phyloP scores from a whole-genome alignment of 1,139 yeast genomes.

The Scheffersomyces cryptocercus region DNA sequence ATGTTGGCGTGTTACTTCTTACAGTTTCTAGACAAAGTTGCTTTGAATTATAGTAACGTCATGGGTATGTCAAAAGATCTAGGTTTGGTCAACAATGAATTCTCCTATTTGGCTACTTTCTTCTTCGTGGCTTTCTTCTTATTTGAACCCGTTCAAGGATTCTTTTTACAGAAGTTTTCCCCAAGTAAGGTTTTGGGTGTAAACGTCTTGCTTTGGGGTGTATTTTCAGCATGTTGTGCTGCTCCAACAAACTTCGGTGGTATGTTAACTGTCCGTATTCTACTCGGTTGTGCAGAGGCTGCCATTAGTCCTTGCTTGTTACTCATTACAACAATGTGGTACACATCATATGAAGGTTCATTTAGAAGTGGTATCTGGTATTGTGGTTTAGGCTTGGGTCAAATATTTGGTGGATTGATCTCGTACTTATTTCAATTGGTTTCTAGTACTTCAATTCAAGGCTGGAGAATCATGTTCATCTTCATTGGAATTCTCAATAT shows the following conservation, averaged over 20 bases:
- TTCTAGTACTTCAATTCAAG: conserved; percentile 4
- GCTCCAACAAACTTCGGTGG: conserved; percentile 6
- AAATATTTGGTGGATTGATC: conserved; percentile 11
- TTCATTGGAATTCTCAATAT: conserved; percentile 11
- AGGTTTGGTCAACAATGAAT: conserved; percentile 10
- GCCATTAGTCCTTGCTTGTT: not conserved
- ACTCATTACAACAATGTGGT: conserved; percentile 1
- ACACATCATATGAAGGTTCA: not conserved
- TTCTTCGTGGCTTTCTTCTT: conserved; percentile 3
- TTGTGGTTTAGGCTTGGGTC: conserved; percentile 10
- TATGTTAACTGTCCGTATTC: not conserved
- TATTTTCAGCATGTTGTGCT: conserved; percentile 9
- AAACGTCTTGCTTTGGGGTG: conserved; percentile 10
- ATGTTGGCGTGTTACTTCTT: conserved; percentile 1
- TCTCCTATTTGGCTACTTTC: conserved; percentile 11
- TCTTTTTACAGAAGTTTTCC: conserved; percentile 8
- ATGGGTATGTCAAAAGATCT: conserved; percentile 12
- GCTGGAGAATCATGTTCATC: conserved; percentile 13
- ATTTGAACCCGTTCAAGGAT: conserved; percentile 16
- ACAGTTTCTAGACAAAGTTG: conserved; percentile 12
- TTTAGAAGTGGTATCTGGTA: conserved; percentile 7
- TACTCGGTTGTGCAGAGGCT: conserved; percentile 1
- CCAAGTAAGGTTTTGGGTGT: conserved; percentile 7
- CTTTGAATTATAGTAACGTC: conserved; percentile 11
- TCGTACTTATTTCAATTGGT: conserved; percentile 12